These are phyloP conservation scores for Yamadazyma jaroonii DNA, from an alignment of 1,139 yeast genomes.

Conservation along the genomic window DNA sequence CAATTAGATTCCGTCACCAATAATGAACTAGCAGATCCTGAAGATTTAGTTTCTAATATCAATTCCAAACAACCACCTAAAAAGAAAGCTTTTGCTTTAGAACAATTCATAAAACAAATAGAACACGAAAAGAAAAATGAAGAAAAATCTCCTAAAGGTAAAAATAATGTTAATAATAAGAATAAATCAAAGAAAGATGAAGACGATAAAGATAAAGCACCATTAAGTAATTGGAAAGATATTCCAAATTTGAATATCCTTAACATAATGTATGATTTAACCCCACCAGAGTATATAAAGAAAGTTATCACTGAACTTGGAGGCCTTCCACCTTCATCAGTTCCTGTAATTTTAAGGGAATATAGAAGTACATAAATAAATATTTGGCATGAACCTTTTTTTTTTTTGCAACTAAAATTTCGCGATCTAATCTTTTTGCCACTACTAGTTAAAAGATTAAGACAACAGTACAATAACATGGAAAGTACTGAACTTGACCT, in stretches of 20 bases:
- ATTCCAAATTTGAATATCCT: constrained; percentile 66
- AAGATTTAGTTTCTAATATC: constrained; percentile 57
- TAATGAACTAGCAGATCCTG: constrained; percentile 88
- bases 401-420: constrained; percentile 3
- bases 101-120: constrained; percentile 55
- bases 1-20: constrained; percentile 93
- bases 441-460: neutral
- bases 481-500: constrained; percentile 55
- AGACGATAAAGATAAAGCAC: constrained; percentile 20
- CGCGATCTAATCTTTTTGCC: constrained; percentile 4
- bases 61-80: constrained; percentile 51
- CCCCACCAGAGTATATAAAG: constrained; percentile 91
- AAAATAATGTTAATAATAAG: constrained; percentile 6
- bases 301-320: constrained; percentile 97
- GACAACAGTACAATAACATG: constrained; percentile 13
- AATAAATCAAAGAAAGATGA: constrained; percentile 13
- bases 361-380: constrained; percentile 55
- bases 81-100: constrained; percentile 63
- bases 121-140: constrained; percentile 20
- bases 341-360: constrained; percentile 93
- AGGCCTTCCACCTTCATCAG: constrained; percentile 94
- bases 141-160: constrained; percentile 8
- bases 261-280: constrained; percentile 87
- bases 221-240: constrained; percentile 64
- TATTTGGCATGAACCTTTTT: neutral